A percentile compares a stretch with the other conserved stretches of the same genome.
phyloP scores from a whole-genome alignment of 2,329 filamentous ascomycete genomes.

The Aureobasidium subglaciale region DNA sequence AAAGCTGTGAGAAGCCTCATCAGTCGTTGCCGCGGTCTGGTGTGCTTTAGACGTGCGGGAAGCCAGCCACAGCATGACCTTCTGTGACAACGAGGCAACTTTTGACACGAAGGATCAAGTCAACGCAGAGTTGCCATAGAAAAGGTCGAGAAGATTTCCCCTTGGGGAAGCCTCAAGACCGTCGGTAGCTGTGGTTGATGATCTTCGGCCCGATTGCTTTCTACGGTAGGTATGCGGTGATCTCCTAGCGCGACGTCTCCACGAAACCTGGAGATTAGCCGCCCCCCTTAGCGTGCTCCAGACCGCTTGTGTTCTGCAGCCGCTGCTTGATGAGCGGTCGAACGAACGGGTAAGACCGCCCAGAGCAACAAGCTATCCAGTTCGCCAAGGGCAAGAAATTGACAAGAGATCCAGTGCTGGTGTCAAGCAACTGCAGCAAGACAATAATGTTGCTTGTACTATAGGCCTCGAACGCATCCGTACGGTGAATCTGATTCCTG shows the following conservation, averaged over 20 bases:
- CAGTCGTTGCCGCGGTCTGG: background rate
- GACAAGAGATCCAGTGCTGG: background rate
- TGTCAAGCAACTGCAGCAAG: background rate
- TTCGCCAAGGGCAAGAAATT: background rate
- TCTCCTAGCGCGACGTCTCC: constrained; percentile 4
- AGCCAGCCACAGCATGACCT: background rate
- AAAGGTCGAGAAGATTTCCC: constrained; percentile 11
- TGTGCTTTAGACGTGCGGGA: background rate
- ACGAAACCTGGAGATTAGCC: constrained; percentile 9
- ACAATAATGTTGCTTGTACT: background rate
- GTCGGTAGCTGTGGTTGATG: background rate
- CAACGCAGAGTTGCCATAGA: background rate
- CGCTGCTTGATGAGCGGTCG: background rate
- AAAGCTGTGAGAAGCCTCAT: constrained; percentile 1
- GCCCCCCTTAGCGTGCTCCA: constrained; percentile 6
- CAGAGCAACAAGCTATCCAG: background rate
- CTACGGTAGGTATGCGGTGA: background rate
- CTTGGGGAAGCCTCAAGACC: background rate
- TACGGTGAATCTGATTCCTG: background rate
- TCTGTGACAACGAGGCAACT: background rate
- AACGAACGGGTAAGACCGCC: background rate
- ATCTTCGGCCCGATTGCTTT: constrained; percentile 10
- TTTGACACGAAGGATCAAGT: background rate
- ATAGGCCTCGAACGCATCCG: background rate
- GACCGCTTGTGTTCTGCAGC: background rate